phyloP scores from a whole-genome alignment of 1,139 yeast species.

The Insectozyma bohioensis region DNA sequence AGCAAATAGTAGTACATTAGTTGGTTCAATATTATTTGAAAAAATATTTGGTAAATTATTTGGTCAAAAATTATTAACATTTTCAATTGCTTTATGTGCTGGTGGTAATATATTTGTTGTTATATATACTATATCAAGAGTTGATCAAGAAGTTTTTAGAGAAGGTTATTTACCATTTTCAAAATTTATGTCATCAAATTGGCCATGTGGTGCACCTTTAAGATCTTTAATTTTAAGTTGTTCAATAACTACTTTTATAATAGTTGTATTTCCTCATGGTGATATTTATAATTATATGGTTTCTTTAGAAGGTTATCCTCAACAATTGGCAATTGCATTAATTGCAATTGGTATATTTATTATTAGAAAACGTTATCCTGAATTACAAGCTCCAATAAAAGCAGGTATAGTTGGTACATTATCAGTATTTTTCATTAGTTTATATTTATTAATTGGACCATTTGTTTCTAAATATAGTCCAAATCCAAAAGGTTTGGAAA shows the following conservation, averaged over 20 bases:
- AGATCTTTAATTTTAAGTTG: conserved; percentile 44
- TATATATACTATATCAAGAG: conserved; percentile 56
- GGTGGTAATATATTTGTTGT: conserved; percentile 67
- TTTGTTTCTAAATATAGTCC: conserved; percentile 40
- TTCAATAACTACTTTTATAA: conserved; percentile 35
- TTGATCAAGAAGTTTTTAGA: conserved; percentile 63
- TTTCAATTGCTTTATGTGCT: conserved; percentile 58
- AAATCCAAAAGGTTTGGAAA: conserved; percentile 41
- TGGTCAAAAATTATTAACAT: conserved; percentile 54
- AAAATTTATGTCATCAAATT: conserved; percentile 51
- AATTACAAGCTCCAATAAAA: conserved; percentile 47
- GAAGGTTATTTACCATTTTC: conserved; percentile 63
- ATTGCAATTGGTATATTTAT: conserved; percentile 55
- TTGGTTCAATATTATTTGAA: conserved; percentile 59
- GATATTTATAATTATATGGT: conserved; percentile 77
- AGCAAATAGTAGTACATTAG: conserved; percentile 52
- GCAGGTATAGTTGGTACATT: conserved; percentile 47
- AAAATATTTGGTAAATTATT: conserved; percentile 51
- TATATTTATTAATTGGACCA: conserved; percentile 48
- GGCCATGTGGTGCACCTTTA: conserved; percentile 58
- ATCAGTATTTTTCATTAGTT: conserved; percentile 38
- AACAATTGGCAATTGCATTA: conserved; percentile 47
- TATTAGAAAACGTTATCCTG: conserved; percentile 46
- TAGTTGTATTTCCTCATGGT: conserved; percentile 69
- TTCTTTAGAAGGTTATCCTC: conserved; percentile 73